These are phyloP conservation scores for Agroathelia rolfsii DNA, from an alignment of 1,284 basidiomycete species.

Conservation along the genomic window DNA sequence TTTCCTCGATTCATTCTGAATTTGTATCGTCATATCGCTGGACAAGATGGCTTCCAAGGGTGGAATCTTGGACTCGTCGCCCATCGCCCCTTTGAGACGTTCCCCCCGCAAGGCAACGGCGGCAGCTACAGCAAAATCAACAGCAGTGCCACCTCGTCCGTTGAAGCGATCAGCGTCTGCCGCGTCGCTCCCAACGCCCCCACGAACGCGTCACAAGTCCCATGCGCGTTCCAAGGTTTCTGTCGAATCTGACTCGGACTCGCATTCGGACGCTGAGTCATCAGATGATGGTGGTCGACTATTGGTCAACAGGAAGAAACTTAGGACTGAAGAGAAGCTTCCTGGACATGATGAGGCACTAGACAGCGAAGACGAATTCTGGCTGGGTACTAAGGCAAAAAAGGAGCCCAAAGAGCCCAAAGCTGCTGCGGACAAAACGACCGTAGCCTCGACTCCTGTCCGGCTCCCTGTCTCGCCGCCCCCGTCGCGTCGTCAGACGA, in stretches of 20 bases:
- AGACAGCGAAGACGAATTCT: conserved; percentile 26
- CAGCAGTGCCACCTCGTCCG: conserved; percentile 17
- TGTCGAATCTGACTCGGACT: no score
- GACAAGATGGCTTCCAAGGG: no score
- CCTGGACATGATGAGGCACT: conserved; percentile 24
- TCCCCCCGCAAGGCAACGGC: conserved; percentile 16
- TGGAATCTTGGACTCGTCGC: conserved; percentile 25
- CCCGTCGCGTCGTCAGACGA: conserved; percentile 27
- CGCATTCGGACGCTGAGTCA: no score
- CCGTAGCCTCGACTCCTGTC: no score
- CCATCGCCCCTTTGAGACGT: conserved; percentile 23
- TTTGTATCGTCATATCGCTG: no score
- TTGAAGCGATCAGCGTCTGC: conserved; percentile 26
- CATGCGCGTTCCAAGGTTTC: no score
- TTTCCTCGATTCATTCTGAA: no score
- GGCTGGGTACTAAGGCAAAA: conserved; percentile 18
- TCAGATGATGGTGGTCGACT: no score
- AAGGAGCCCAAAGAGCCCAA: conserved; percentile 9
- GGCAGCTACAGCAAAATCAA: no score
- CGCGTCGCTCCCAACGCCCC: conserved; percentile 15
- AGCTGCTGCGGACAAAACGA: conserved; percentile 1
- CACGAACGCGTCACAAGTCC: conserved; percentile 11
- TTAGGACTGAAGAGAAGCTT: conserved; percentile 18
- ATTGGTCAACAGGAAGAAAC: conserved; percentile 28
- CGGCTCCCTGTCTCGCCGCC: conserved; percentile 33